These are phyloP conservation scores for Ascochyta viciae-villosae DNA, from an alignment of 2,329 filamentous ascomycete species.

Conservation along the genomic window DNA sequence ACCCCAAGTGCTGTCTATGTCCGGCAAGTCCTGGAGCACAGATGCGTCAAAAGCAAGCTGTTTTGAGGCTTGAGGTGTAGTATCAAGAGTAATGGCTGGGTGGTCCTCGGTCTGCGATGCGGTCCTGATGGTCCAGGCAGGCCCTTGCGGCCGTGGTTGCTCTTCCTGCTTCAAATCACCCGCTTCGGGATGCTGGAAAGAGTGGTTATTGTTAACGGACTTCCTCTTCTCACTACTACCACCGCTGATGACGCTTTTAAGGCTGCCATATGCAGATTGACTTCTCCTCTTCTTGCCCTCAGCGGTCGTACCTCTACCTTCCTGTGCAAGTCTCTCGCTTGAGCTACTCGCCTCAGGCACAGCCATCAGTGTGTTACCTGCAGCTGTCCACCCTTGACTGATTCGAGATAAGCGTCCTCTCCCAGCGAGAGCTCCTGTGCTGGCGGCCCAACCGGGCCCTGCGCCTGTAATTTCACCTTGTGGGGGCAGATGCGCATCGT, in stretches of 20 bases:
- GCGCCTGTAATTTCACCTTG: conserved; percentile 61
- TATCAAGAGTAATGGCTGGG: conserved; percentile 43
- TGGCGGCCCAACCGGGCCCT: conserved; percentile 37
- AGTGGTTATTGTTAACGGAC: conserved; percentile 29
- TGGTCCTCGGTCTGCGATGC: conserved; percentile 33
- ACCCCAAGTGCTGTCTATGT: conserved; percentile 10
- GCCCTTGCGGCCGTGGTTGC: conserved; percentile 23
- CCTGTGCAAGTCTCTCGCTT: conserved; percentile 50
- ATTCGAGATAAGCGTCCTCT: conserved; percentile 41
- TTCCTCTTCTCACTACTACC: conserved; percentile 43
- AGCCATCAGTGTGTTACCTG: conserved; percentile 52
- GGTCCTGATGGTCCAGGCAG: conserved; percentile 40
- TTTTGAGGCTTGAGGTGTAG: conserved; percentile 44
- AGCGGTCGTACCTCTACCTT: conserved; percentile 25
- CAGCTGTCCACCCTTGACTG: conserved; percentile 44
- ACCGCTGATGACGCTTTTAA: conserved; percentile 50
- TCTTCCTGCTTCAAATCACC: conserved; percentile 18
- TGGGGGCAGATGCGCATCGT: conserved; percentile 67
- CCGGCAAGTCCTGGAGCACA: conserved; percentile 32
- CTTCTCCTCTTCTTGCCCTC: conserved; percentile 40
- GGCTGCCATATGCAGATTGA: conserved; percentile 47
- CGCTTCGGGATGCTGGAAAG: conserved; percentile 28
- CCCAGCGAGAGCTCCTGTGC: conserved; percentile 39
- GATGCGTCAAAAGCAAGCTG: conserved; percentile 46
- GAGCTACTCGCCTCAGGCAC: conserved; percentile 58